phyloP scores from a whole-genome alignment of 164 flowering plant species.

The Paratinospora sagittata region DNA sequence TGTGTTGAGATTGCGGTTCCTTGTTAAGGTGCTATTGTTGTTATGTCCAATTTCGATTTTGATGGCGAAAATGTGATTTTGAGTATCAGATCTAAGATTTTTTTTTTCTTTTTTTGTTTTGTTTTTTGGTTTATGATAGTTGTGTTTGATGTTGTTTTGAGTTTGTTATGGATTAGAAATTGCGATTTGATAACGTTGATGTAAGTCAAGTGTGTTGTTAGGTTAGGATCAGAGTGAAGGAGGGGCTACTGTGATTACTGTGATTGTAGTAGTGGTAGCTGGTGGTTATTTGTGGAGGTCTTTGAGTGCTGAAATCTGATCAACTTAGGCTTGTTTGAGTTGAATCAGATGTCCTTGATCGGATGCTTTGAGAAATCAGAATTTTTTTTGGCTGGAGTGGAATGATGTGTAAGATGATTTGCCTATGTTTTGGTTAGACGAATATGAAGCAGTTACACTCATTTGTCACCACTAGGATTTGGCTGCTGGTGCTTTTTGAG shows the following conservation, averaged over 20 bases:
- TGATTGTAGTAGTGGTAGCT: too few relatives aligned
- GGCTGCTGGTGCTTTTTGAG: neutral
- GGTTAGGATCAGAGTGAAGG: neutral
- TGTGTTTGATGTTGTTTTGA: too few relatives aligned
- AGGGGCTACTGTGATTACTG: too few relatives aligned
- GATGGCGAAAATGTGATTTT: neutral
- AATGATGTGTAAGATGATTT: too few relatives aligned
- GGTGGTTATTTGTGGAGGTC: too few relatives aligned
- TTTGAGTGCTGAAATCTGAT: too few relatives aligned
- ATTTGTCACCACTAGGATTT: neutral
- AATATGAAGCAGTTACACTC: neutral
- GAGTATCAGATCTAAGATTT: slow-evolving; percentile 5
- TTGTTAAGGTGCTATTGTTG: neutral
- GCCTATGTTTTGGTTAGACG: neutral
- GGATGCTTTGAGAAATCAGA: neutral
- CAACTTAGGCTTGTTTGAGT: neutral
- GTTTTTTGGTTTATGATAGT: neutral
- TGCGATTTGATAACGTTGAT: neutral
- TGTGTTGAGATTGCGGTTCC: neutral
- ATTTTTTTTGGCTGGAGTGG: neutral
- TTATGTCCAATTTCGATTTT: neutral
- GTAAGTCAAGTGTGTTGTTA: neutral
- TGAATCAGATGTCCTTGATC: neutral
- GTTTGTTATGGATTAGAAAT: neutral
- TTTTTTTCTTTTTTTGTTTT: too few relatives aligned